Base-by-base conservation (phyloP, 345 rosid genomes). In the Pugionium dolabratum region DNA sequence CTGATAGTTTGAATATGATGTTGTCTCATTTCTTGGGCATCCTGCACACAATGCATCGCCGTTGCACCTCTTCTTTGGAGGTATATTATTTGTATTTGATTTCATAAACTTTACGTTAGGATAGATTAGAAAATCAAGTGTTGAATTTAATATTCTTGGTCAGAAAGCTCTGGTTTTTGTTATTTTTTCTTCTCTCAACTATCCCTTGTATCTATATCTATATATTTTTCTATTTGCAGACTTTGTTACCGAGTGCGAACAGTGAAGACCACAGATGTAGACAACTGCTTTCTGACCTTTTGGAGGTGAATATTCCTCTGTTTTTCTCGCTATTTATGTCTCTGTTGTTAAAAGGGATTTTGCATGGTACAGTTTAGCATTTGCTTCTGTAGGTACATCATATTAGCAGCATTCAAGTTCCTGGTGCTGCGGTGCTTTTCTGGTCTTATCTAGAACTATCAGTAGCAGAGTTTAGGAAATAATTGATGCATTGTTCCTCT, bases 61-160 rank as follows among this genome's bases (percentile, higher is more conserved):
- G 96, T 27, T 90, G 96, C 80, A 77, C 79, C 65, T 54, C 89
- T 71, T 85, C 94, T 33, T 72, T 94, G 72, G 91, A 90, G 99
- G 99, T 94, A 76, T 36, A 40, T 45, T 66, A 34, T 66, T 7
- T 44, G 45, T 48, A 54, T 41, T 57, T 45, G 4, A 45, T 29
- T 56, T 44, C 9, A 9, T n/a, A 51, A 58, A n/a, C 47, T 47
- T 4, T 7, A 31, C n/a, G 48, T 6, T 51, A 29, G 54, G 54
- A 36, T 36, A 29, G 2, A 55, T 32, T 54, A 52, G 10, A 40
- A 9, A 11, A 42, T 2, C 30, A 9, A 33, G 59, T 31, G 32
- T 64, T 48, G 4, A 56, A n/a, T 47, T 39, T 39, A 6, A 54
- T 36, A 26, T 39, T 43, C 36, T 33, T 58, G 61, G 40, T 6